Conservation (phyloP, 371 early-diverging fungal species). For the Haplosporangium sp. region DNA sequence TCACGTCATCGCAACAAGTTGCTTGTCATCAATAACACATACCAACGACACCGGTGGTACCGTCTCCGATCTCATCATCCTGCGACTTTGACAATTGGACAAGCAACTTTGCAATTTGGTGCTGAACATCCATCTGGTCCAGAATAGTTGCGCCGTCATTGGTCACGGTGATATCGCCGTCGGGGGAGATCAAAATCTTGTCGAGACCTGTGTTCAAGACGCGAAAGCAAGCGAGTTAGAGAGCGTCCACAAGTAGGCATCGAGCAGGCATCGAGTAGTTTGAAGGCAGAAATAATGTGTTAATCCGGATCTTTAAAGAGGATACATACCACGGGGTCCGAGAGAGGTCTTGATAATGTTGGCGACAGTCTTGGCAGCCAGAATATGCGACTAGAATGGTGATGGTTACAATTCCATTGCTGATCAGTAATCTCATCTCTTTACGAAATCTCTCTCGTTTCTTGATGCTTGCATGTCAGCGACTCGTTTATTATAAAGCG, state of each 20-base stretch:
- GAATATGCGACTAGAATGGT: conserved; percentile 90
- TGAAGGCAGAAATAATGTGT: background rate
- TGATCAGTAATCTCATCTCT: background rate
- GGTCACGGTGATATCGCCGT: conserved; percentile 99
- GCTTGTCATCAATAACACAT: conserved; percentile 34
- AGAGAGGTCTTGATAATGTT: conserved; percentile 97
- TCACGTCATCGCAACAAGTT: background rate
- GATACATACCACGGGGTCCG: conserved; percentile 95
- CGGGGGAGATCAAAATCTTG: conserved; percentile 99
- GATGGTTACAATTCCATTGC: too few species aligned
- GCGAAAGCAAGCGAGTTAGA: background rate
- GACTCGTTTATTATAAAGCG: too few species aligned
- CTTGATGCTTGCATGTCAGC: too few species aligned
- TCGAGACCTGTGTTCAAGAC: conserved; percentile 83
- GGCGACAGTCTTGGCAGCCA: conserved; percentile 97
- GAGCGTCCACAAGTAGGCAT: background rate
- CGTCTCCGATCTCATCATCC: conserved; percentile 99
- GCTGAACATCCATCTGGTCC: conserved; percentile 98
- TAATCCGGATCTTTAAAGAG: background rate
- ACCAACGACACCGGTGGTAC: conserved; percentile 99
- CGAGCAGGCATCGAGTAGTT: background rate
- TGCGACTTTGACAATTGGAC: conserved; percentile 98
- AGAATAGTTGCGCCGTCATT: conserved; percentile 99
- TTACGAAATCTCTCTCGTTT: background rate
- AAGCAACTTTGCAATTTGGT: conserved; percentile 98